These are phyloP conservation scores for Pseudotulostoma volvatum DNA, from an alignment of 495 filamentous ascomycete species.

Conservation along the genomic window DNA sequence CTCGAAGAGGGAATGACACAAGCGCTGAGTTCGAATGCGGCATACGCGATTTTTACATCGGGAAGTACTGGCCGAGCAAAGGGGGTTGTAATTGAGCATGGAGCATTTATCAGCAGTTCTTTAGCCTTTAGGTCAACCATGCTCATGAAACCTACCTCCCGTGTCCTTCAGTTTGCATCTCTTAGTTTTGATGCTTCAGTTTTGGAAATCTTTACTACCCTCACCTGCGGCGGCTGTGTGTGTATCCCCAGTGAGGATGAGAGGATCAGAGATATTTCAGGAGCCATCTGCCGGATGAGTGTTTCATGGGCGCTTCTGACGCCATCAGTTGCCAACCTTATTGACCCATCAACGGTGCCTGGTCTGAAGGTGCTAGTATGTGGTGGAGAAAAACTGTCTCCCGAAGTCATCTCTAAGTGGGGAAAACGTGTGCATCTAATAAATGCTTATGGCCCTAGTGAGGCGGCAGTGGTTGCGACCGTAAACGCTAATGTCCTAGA, in stretches of 20 bases:
- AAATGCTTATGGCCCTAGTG: constrained; percentile 45
- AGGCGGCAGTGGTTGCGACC: constrained; percentile 27
- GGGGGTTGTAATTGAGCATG: constrained; percentile 30
- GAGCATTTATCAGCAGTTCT: constrained; percentile 31
- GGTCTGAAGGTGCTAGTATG: constrained; percentile 26
- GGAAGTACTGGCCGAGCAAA: constrained; percentile 45
- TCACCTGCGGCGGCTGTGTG: constrained; percentile 40
- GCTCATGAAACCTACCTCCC: constrained; percentile 15
- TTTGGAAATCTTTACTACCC: constrained; percentile 32
- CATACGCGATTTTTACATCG: constrained; percentile 30
- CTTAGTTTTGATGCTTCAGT: constrained; percentile 38
- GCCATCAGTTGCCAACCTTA: constrained; percentile 33
- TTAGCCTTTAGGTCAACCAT: constrained; percentile 25
- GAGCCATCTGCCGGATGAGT: constrained; percentile 30
- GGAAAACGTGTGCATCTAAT: constrained; percentile 29
- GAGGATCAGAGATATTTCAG: constrained; percentile 32
- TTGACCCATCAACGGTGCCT: constrained; percentile 30
- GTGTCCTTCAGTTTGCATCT: constrained; percentile 38
- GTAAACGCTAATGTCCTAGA: constrained; percentile 19
- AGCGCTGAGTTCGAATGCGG: constrained; percentile 14
- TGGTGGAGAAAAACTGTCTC: constrained; percentile 32
- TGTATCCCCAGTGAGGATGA: constrained; percentile 47
- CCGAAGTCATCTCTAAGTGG: constrained; percentile 39
- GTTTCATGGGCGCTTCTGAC: constrained; percentile 38
- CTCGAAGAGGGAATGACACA: constrained; percentile 1